Evolutionary conservation across 768 basidiomycete genomes (phyloP), one percentile per base, ranked within the genome.

Genomic region (Boletellus ananiceps): DNA sequence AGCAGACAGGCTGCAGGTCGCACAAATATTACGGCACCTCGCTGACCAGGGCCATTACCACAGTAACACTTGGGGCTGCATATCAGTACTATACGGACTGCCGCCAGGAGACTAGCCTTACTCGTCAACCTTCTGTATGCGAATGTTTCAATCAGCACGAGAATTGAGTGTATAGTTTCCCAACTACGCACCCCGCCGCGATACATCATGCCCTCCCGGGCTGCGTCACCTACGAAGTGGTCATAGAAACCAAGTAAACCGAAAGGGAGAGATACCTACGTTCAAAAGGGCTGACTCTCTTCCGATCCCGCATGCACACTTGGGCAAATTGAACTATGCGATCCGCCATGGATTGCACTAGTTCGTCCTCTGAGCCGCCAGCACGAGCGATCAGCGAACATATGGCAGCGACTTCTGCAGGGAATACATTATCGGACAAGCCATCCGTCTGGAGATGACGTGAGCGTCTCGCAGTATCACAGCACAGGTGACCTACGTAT

Each of bases 101-200:
- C 29, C 7, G 29, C 29, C 38, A 44, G 25, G n/a, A 46, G 40
- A 18, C 21, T 23, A 9, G 5, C 69, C 86, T 66, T 57, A 89
- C 88, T 90, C 88, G 56, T 91, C 88, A 40, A 82, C 64, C 81
- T 91, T 90, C 88, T 90, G 45, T 29, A 46, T 1, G 34, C 19
- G 36, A 25, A 39, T 4, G n/a, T 34, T 41, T 9, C 31, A 3
- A 40, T 62, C 23, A 56, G 50, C 45, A 55, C 14, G 14, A 47
- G 41, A 18, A 18, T 21, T 7, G 8, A 46, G 36, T 32, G 54
- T 38, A 52, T 57, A 14, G 6, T 39, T 40, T 6, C 48, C 4
- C 16, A 34, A 32, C n/a, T 34, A 81, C 87, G 67, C 62, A 90
- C 88, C 60, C 88, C 88, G 58, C 88, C 88, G 57, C 74, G 73